phyloP scores from a whole-genome alignment of 805 yeast genomes.

The Monosporozyma servazzii region DNA sequence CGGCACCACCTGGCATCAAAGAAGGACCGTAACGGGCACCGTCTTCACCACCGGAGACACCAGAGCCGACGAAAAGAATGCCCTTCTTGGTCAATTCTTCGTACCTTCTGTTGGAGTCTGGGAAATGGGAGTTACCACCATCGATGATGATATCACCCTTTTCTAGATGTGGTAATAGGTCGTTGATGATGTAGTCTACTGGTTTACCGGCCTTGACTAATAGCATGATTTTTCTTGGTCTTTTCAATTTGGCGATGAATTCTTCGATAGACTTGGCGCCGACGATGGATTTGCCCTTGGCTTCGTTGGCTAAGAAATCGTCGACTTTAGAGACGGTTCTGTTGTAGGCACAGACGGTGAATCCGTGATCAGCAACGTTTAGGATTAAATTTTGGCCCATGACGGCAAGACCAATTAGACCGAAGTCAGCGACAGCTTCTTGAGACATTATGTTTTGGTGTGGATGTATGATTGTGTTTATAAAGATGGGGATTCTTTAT shows the following conservation, averaged over 20 bases:
- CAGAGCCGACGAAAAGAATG: constrained; percentile 90
- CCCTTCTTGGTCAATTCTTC: constrained; percentile 83
- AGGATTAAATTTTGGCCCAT: constrained; percentile 98
- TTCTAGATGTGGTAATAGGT: constrained; percentile 84
- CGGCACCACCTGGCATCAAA: constrained; percentile 98
- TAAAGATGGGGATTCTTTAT: background rate
- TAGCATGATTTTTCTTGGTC: constrained; percentile 91
- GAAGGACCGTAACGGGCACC: constrained; percentile 99
- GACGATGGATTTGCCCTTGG: constrained; percentile 91
- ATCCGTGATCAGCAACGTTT: constrained; percentile 98
- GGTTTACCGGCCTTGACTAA: constrained; percentile 96
- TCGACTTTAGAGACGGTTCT: constrained; percentile 95
- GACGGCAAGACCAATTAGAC: constrained; percentile 98
- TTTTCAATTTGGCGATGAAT: constrained; percentile 78
- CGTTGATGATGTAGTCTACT: constrained; percentile 84
- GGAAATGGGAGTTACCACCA: constrained; percentile 99
- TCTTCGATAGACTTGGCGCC: constrained; percentile 93
- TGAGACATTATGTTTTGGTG: constrained; percentile 8
- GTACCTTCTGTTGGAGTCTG: constrained; percentile 95
- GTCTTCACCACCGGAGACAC: constrained; percentile 99
- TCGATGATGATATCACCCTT: constrained; percentile 97
- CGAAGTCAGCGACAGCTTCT: constrained; percentile 91
- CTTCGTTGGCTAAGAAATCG: constrained; percentile 86
- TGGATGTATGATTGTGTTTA: background rate
- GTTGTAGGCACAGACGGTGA: constrained; percentile 96